Evolutionary conservation across 192 early-diverging fungal species (phyloP).

Genomic region (Backusella australiensis): DNA sequence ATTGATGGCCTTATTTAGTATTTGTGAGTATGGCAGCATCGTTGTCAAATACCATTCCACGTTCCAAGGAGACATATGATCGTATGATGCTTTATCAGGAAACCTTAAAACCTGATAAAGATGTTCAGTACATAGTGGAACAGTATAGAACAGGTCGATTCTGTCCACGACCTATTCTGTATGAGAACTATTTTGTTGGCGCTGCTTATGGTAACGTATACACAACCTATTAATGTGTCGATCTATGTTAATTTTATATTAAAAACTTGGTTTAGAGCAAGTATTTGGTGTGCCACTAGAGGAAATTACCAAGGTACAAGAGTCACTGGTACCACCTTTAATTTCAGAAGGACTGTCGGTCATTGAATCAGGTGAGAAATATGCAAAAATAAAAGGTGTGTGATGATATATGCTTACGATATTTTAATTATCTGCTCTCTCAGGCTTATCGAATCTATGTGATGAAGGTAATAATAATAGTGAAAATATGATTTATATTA

Average conservation of each 20-base stretch:
- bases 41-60: conserved; percentile 48
- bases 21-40: conserved; percentile 51
- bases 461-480: conserved; percentile 25
- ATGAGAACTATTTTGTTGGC: conserved; percentile 61
- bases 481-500: background rate
- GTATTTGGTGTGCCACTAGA: conserved; percentile 72
- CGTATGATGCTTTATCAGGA: conserved; percentile 58
- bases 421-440: background rate
- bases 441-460: conserved; percentile 7
- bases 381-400: background rate
- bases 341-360: conserved; percentile 61
- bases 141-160: conserved; percentile 73
- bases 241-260: background rate
- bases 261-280: conserved; percentile 48
- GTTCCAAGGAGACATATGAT: conserved; percentile 60
- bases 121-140: conserved; percentile 74
- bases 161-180: conserved; percentile 63
- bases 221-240: background rate
- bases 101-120: conserved; percentile 67
- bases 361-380: conserved; percentile 48
- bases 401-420: background rate
- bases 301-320: conserved; percentile 58
- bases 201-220: conserved; percentile 49
- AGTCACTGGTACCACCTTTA: conserved; percentile 58
- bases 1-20: conserved; percentile 22